A percentile compares a stretch with the other conserved stretches of the same genome.
Evolutionary conservation across 1,139 yeast species (phyloP).

Genomic region (Blastobotrys indianensis): DNA sequence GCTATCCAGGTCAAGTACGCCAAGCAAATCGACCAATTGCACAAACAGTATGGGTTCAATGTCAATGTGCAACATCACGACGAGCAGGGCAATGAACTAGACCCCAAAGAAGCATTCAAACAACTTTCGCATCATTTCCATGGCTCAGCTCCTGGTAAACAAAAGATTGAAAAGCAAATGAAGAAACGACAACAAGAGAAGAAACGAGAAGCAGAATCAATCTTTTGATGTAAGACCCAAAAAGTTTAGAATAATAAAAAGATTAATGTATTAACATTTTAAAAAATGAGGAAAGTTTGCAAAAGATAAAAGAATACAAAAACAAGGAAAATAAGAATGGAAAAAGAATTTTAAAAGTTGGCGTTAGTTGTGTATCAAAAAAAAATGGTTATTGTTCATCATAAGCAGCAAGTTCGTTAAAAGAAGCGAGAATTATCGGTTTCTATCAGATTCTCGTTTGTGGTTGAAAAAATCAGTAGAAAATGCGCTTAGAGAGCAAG

Average conservation of each 20-base stretch:
- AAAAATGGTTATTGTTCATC: too few relatives aligned
- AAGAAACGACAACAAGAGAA: slow-evolving; percentile 35
- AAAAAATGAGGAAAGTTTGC: not conserved
- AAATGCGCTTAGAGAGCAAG: slow-evolving; percentile 49
- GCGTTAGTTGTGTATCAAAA: too few relatives aligned
- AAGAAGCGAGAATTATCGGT: too few relatives aligned
- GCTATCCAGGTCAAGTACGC: slow-evolving; percentile 23
- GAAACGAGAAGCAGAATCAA: slow-evolving; percentile 25
- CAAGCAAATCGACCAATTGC: slow-evolving; percentile 30
- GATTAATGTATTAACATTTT: not conserved
- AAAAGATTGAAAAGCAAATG: slow-evolving; percentile 37
- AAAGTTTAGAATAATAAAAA: not conserved
- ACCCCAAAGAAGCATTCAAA: slow-evolving; percentile 77
- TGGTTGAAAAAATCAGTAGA: too few relatives aligned
- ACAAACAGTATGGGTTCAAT: slow-evolving; percentile 55
- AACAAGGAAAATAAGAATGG: not conserved
- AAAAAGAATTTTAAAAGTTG: not conserved
- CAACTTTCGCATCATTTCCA: slow-evolving; percentile 82
- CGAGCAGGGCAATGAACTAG: slow-evolving; percentile 59
- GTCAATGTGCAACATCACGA: slow-evolving; percentile 64
- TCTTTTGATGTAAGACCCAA: slow-evolving; percentile 17
- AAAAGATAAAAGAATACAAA: not conserved
- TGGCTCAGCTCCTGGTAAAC: slow-evolving; percentile 51
- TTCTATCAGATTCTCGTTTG: too few relatives aligned
- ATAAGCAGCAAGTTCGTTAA: too few relatives aligned